Conservation (phyloP, 2,329 filamentous ascomycete species). For the Ophiostoma fasciatum region DNA sequence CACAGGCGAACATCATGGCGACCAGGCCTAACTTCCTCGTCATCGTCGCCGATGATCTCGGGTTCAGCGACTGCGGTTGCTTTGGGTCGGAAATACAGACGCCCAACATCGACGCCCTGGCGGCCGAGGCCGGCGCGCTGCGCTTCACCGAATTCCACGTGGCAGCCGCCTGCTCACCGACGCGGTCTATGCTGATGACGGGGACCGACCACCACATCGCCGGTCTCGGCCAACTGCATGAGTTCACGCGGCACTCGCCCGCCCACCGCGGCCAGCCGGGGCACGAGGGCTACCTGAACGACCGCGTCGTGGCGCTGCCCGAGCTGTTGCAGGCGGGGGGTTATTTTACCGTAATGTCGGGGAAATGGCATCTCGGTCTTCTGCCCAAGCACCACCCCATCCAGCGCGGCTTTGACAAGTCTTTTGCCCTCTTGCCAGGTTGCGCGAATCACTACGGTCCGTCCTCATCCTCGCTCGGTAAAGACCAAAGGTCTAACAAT, state of each 20-base stretch:
- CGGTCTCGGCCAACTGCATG: slow-evolving; percentile 41
- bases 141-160: slow-evolving; percentile 51
- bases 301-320: slow-evolving; percentile 40
- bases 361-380: slow-evolving; percentile 49
- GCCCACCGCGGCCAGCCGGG: slow-evolving; percentile 29
- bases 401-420: slow-evolving; percentile 42
- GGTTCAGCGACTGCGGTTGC: slow-evolving; percentile 18
- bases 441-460: slow-evolving; percentile 37
- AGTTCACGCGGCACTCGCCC: slow-evolving; percentile 20
- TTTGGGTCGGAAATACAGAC: slow-evolving; percentile 20
- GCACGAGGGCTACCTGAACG: slow-evolving; percentile 49
- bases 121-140: slow-evolving; percentile 25
- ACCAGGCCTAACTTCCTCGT: slow-evolving; percentile 21
- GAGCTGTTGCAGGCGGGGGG: slow-evolving; percentile 43
- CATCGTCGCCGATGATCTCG: slow-evolving; percentile 21
- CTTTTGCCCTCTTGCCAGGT: slow-evolving; percentile 44
- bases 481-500: no score
- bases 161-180: slow-evolving; percentile 49
- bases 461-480: no score
- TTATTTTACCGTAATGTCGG: slow-evolving; percentile 45
- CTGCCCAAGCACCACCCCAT: slow-evolving; percentile 26
- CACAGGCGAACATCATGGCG: no score
- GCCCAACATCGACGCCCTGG: slow-evolving; percentile 17
- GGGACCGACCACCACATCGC: slow-evolving; percentile 47
- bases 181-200: slow-evolving; percentile 50